phyloP scores from a whole-genome alignment of 331 rosid species.

The Ulmus americana region DNA sequence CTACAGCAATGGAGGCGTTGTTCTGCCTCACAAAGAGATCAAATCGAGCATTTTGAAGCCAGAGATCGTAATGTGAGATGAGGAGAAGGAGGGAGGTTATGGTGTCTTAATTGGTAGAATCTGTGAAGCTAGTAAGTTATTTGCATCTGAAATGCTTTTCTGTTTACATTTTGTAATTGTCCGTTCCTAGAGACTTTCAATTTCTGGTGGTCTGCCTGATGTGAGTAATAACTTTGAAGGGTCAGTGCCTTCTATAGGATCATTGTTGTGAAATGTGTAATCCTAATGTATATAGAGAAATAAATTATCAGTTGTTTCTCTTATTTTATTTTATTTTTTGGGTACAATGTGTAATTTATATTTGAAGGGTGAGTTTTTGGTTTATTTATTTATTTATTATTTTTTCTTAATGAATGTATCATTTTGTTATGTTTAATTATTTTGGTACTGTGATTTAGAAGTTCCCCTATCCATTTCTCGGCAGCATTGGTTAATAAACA shows the following conservation, averaged over 20 bases:
- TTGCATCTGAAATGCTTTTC: slow-evolving; percentile 26
- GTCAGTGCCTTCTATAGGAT: slow-evolving; percentile 25
- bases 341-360: slow-evolving; percentile 16
- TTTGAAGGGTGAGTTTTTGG: background rate
- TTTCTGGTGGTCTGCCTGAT: slow-evolving; percentile 24
- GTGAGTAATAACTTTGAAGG: slow-evolving; percentile 27
- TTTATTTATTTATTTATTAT: background rate
- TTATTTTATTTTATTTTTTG: background rate
- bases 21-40: slow-evolving; percentile 85
- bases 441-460: background rate
- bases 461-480: slow-evolving; percentile 10
- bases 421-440: background rate
- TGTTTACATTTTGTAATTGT: background rate
- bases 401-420: background rate
- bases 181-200: slow-evolving; percentile 17
- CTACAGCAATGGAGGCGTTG: slow-evolving; percentile 86
- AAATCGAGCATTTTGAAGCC: slow-evolving; percentile 81
- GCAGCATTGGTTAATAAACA: background rate
- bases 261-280: slow-evolving; percentile 46
- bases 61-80: slow-evolving; percentile 69
- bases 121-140: slow-evolving; percentile 33
- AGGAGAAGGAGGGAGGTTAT: slow-evolving; percentile 5
- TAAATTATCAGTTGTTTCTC: slow-evolving; percentile 35
- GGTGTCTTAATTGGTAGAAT: slow-evolving; percentile 18
- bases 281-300: slow-evolving; percentile 38